Conservation (phyloP, 305 asterid genomes). For the Andrographis paniculata region DNA sequence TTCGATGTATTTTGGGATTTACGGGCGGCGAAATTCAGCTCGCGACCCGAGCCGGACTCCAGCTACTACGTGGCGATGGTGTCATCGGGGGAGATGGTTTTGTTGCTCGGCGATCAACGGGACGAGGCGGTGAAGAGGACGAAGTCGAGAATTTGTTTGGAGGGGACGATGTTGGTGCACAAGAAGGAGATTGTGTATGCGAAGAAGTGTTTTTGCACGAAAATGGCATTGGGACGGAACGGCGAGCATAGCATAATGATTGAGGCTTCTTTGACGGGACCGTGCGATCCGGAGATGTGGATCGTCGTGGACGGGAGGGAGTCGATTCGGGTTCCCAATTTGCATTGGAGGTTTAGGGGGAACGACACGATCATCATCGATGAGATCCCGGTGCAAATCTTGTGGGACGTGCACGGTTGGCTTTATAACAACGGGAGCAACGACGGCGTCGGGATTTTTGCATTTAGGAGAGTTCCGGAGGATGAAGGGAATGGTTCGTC, state of each 20-base stretch:
- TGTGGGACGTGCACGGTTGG: conserved; percentile 96
- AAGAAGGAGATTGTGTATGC: conserved; percentile 73
- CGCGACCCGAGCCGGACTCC: conserved; percentile 55
- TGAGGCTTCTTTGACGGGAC: conserved; percentile 42
- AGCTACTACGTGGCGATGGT: conserved; percentile 72
- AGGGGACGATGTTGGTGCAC: conserved; percentile 44
- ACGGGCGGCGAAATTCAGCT: conserved; percentile 44
- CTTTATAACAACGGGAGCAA: conserved; percentile 30
- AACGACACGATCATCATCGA: conserved; percentile 62
- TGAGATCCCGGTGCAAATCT: conserved; percentile 42
- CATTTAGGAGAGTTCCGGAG: conserved; percentile 37
- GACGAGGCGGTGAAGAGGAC: conserved; percentile 63
- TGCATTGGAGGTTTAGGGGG: conserved; percentile 92
- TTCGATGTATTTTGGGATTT: conserved; percentile 82
- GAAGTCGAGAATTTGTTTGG: conserved; percentile 27
- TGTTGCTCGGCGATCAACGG: conserved; percentile 66
- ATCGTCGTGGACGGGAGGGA: conserved; percentile 69
- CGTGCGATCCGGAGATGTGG: conserved; percentile 77
- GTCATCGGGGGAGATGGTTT: conserved; percentile 38
- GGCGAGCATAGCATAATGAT: conserved; percentile 58
- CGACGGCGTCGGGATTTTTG: conserved; percentile 52
- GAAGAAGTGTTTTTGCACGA: conserved; percentile 61
- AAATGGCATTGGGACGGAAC: conserved; percentile 50
- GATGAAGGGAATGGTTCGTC: conserved; percentile 13
- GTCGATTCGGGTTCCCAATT: conserved; percentile 47